These are phyloP conservation scores for Fragaria nilgerrensis DNA, from an alignment of 306 rosid genomes.

Conservation along the genomic window DNA sequence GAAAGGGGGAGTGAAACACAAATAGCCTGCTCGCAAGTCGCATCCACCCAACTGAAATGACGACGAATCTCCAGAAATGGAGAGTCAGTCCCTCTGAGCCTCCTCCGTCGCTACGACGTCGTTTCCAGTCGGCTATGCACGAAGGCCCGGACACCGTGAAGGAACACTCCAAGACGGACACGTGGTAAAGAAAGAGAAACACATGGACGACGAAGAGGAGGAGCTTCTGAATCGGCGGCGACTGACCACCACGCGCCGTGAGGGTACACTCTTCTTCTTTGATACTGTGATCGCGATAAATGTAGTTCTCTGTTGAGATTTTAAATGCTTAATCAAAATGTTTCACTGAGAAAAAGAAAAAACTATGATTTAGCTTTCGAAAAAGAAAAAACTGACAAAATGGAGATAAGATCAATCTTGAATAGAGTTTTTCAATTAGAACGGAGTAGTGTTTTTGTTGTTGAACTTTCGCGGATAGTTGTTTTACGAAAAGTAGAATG, in stretches of 20 bases:
- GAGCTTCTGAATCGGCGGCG: slow-evolving; percentile 60
- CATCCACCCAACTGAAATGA: not conserved
- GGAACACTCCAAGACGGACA: slow-evolving; percentile 80
- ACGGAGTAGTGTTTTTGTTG: no score
- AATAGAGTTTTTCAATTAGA: no score
- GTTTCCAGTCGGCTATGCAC: slow-evolving; percentile 40
- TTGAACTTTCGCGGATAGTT: no score
- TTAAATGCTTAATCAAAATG: no score
- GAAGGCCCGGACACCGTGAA: slow-evolving; percentile 81
- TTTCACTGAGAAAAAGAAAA: no score
- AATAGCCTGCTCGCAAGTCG: no score
- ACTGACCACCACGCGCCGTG: slow-evolving; percentile 68
- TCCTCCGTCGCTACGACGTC: slow-evolving; percentile 3
- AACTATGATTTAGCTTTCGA: no score
- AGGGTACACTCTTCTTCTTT: slow-evolving; percentile 20
- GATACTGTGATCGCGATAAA: no score
- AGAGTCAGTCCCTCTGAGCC: not conserved
- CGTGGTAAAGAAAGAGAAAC: slow-evolving; percentile 46
- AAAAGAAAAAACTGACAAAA: no score
- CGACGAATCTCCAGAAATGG: slow-evolving; percentile 16
- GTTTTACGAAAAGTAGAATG: no score
- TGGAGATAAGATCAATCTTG: not conserved
- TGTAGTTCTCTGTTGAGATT: no score
- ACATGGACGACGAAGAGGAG: slow-evolving; percentile 42
- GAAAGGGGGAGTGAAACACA: no score